Conservation (phyloP, 306 rosid species). For the Ziziphus jujuba region DNA sequence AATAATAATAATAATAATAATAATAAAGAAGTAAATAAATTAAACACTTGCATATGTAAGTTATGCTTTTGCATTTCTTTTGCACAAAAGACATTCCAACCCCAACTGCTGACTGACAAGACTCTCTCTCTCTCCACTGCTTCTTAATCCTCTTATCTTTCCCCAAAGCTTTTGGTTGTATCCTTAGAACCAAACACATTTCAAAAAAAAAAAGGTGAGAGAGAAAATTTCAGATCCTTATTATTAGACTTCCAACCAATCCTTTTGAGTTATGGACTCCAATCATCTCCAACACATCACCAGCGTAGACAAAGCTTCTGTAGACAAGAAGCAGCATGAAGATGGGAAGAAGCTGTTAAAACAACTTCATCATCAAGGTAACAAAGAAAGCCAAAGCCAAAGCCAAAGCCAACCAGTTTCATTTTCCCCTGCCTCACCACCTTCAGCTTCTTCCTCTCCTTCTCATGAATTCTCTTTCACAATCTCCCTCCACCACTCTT, state of each 20-base stretch:
- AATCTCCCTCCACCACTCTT: conserved; percentile 72
- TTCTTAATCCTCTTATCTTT: conserved; percentile 44
- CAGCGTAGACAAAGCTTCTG: conserved; percentile 31
- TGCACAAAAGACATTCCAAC: conserved; percentile 44
- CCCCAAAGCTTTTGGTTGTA: conserved; percentile 17
- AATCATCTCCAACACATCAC: conserved; percentile 32
- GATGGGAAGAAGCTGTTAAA: conserved; percentile 22
- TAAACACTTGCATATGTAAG: not conserved
- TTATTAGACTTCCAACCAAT: conserved; percentile 24
- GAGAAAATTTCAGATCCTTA: conserved; percentile 33
- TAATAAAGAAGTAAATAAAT: conserved; percentile 24
- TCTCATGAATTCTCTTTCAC: conserved; percentile 93
- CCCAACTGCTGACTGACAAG: conserved; percentile 39
- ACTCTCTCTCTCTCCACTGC: conserved; percentile 37
- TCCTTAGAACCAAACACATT: conserved; percentile 34
- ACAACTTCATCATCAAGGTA: no score
- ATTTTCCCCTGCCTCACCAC: conserved; percentile 49
- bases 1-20: conserved; percentile 27
- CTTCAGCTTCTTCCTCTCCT: conserved; percentile 76
- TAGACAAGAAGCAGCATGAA: conserved; percentile 20
- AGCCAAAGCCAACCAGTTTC: conserved; percentile 17
- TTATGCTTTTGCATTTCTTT: conserved; percentile 2
- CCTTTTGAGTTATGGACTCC: conserved; percentile 53
- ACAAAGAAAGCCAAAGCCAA: no score
- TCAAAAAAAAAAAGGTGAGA: not conserved